Evolutionary conservation across 2,329 filamentous ascomycete genomes (phyloP), one percentile per base, ranked within the genome.

Genomic region (Scytalidium sp.): DNA sequence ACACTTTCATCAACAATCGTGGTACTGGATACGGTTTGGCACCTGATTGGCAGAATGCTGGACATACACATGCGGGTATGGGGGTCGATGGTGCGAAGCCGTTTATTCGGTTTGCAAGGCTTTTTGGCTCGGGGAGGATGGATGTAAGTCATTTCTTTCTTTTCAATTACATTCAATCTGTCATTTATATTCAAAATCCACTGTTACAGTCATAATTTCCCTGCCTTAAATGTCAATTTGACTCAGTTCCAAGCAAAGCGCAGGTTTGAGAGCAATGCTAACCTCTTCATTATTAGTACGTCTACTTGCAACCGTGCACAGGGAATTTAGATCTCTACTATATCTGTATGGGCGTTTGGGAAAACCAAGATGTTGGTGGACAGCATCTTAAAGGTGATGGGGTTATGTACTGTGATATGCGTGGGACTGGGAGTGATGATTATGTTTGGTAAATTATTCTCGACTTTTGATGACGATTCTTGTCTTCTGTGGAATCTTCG

Each of bases 341-440:
- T 29, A 29, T 29, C 10, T 10, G 42, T 56, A 9, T 29, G 25
- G 25, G 25, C 13, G 25, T 29, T 29, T 57, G 59, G 51, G 47
- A 58, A 41, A 64, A 63, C 45, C 57, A 45, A 2, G 64, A 62
- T 9, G 15, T 5, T 2, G 63, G 59, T 45, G 57, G 53, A n/a
- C 60, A 32, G 11, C 50, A 56, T 17, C 44, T 56, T 8, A 57
- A 56, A 50, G 62, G 57, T 2, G 65, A 67, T 48, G 64, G 65
- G 2, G 56, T 56, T 19, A 47, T 52, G 15, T 67, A 64, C 47
- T 63, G 62, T 50, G 59, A 65, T 23, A 67, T 67, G 60, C 17
- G 41, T 46, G 47, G 43, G 2, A 53, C 8, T 47, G 60, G 41
- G 59, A 62, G n/a, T 10, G 50, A 53, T 23, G 50, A 53, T 29